A percentile compares a stretch with the other conserved stretches of the same genome.
These are phyloP conservation scores for Boletus subcaerulescens DNA, from an alignment of 768 basidiomycete genomes.

Conservation along the genomic window DNA sequence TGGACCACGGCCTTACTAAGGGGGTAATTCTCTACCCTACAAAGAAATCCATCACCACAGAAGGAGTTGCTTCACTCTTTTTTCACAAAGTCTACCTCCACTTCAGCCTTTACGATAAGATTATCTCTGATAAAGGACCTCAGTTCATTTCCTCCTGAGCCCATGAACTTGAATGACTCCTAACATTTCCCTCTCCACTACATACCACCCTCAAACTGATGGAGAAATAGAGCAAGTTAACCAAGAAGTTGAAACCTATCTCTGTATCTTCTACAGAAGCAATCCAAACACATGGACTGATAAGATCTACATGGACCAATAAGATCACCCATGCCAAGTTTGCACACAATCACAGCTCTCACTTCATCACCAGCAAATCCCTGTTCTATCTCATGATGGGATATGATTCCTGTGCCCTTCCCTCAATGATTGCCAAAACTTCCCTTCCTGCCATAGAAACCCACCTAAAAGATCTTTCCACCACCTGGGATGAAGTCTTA, in stretches of 20 bases:
- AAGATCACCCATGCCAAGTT: too few species aligned
- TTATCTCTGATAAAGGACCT: too few species aligned
- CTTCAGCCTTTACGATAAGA: neutral
- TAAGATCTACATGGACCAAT: too few species aligned
- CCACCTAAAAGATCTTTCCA: too few species aligned
- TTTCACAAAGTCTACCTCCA: neutral
- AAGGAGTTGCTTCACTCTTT: constrained; percentile 1
- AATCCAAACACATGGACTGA: neutral
- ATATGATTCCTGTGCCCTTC: neutral
- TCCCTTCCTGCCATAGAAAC: neutral
- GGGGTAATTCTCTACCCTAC: too few species aligned
- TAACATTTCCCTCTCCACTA: neutral
- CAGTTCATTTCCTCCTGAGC: neutral
- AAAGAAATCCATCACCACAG: neutral
- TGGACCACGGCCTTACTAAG: neutral
- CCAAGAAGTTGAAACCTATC: neutral
- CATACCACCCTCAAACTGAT: neutral
- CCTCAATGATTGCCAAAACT: neutral
- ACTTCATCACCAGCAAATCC: too few species aligned
- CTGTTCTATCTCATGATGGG: neutral
- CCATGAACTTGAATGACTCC: too few species aligned
- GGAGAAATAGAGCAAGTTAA: too few species aligned
- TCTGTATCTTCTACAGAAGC: neutral
- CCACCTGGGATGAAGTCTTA: too few species aligned
- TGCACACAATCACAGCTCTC: too few species aligned